These are phyloP conservation scores for Mycena galopus DNA, from an alignment of 768 basidiomycete species.

Conservation along the genomic window DNA sequence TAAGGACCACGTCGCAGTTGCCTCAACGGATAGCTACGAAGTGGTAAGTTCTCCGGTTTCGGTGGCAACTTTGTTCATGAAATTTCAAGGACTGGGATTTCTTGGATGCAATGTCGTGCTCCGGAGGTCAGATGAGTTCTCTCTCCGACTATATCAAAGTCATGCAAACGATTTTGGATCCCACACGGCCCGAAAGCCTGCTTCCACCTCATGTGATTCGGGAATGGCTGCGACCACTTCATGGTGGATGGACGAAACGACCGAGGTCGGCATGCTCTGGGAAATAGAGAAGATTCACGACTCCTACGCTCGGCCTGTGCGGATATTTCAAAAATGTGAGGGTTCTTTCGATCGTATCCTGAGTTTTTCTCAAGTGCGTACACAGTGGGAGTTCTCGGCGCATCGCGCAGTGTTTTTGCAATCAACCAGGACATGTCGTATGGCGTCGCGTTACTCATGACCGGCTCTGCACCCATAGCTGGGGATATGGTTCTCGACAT, in stretches of 20 bases:
- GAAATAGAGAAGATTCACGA: slow-evolving; percentile 37
- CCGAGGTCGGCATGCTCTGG: slow-evolving; percentile 39
- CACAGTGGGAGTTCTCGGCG: slow-evolving; percentile 40
- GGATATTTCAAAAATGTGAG: slow-evolving; percentile 26
- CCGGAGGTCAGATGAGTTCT: slow-evolving; percentile 45
- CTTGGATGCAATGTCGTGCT: slow-evolving; percentile 38
- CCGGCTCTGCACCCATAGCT: slow-evolving; percentile 20
- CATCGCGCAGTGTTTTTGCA: slow-evolving; percentile 38
- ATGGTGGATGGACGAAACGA: slow-evolving; percentile 36
- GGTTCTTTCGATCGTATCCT: too few species aligned
- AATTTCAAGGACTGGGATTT: slow-evolving; percentile 40
- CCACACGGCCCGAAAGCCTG: slow-evolving; percentile 34
- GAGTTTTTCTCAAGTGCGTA: not conserved
- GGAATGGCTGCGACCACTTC: slow-evolving; percentile 43
- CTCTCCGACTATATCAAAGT: slow-evolving; percentile 41
- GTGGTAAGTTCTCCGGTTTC: slow-evolving; percentile 18
- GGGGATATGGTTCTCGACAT: slow-evolving; percentile 32
- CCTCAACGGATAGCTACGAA: slow-evolving; percentile 32
- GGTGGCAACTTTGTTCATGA: not conserved
- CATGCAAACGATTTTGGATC: slow-evolving; percentile 43
- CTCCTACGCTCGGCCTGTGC: slow-evolving; percentile 16
- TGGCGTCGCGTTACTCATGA: slow-evolving; percentile 35
- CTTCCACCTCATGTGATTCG: slow-evolving; percentile 37
- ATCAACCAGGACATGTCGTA: slow-evolving; percentile 37
- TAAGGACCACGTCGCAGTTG: slow-evolving; percentile 34